Evolutionary conservation across 2,329 filamentous ascomycete genomes (phyloP), one percentile per base, ranked within the genome.

Genomic region (Arthroderma sp.): DNA sequence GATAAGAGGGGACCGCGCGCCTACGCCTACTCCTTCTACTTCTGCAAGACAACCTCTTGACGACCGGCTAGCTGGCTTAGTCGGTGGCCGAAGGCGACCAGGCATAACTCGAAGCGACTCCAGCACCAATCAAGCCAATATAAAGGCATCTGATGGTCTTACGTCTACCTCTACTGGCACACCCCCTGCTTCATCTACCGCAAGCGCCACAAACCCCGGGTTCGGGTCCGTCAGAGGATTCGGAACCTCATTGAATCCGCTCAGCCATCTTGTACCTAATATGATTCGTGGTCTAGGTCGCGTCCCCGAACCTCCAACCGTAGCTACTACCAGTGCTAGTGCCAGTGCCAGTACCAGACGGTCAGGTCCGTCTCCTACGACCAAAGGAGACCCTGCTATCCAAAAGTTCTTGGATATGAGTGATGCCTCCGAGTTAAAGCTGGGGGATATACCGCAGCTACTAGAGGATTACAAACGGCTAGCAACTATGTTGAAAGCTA

Each of bases 171-270:
- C 47, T n/a, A 51, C 44, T 13, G 23, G 21, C 31, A 60, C 70
- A 6, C 64, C 73, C 8, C 63, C 44, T 2, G 25, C 66, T 25
- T 60, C 64, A 2, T 59, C 67, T 6, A 63, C 61, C 7, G 63
- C 65, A 21, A 25, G 55, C 49, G 33, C 49, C 19, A 62, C 66
- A 55, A 81, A 79, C 60, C 84, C 85, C 2, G 84, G 86, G 11
- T 81, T 94, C 1, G 88, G 94, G 61, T 88, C 88, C 11, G 85
- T 95, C 76, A 83, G 87, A 56, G 91, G 81, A 67, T 79, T 95
- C 60, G 85, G 88, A 38, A 93, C 81, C 68, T 85, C 85, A 0
- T 76, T 95, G 35, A 95, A 95, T 65, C 89, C 89, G 2, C 84
- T 95, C 68, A 88, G 84, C 47, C 82, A 88, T 55, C n/a, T n/a